Conservation (phyloP, 192 early-diverging fungal species). For the Gamsiella multidivaricata region DNA sequence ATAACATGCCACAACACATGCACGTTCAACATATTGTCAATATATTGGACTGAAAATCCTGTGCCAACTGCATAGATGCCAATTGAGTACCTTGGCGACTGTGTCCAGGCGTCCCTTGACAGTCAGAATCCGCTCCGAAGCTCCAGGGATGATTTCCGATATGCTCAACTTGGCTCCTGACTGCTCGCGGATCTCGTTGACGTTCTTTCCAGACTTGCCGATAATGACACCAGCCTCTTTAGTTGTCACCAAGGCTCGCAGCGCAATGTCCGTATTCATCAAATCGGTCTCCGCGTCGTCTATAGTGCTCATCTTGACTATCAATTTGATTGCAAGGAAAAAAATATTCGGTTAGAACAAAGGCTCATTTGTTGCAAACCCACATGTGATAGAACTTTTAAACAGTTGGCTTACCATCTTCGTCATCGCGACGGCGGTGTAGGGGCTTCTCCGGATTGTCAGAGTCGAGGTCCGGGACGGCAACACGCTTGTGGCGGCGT, state of each 20-base stretch:
- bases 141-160: constrained; percentile 83
- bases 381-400: neutral
- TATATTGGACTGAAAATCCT: too few species aligned
- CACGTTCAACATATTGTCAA: too few species aligned
- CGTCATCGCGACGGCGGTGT: constrained; percentile 17
- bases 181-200: constrained; percentile 85
- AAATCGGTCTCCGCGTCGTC: constrained; percentile 9
- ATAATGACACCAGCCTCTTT: constrained; percentile 90
- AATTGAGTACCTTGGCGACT: constrained; percentile 68
- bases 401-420: constrained; percentile 21
- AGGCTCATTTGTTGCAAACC: too few species aligned
- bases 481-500: constrained; percentile 51
- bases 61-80: neutral
- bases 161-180: constrained; percentile 89
- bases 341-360: too few species aligned
- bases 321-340: neutral
- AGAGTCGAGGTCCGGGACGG: constrained; percentile 33
- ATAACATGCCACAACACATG: neutral
- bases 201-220: constrained; percentile 87
- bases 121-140: constrained; percentile 75
- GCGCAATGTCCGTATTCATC: too few species aligned
- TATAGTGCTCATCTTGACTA: constrained; percentile 25
- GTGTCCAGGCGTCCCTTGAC: constrained; percentile 73
- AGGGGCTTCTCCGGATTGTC: constrained; percentile 18
- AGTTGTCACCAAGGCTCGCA: constrained; percentile 68